Conservation (phyloP, 176 grass and related monocot genomes). For the Poa annua region DNA sequence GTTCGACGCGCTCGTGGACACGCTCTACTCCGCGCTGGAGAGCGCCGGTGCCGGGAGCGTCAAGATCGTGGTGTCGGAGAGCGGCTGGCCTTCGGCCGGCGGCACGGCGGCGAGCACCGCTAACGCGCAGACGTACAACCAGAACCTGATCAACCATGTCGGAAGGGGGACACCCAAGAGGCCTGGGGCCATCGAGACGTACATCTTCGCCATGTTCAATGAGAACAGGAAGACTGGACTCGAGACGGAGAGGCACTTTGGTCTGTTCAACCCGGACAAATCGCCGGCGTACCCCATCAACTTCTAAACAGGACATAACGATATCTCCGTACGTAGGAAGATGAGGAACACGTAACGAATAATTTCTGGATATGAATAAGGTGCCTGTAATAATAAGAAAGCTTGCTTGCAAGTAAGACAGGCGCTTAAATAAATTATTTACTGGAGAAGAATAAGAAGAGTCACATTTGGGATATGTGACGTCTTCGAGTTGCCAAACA, state of each 20-base stretch:
- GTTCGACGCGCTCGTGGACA: neutral
- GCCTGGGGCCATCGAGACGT: neutral
- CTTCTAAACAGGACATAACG: neutral
- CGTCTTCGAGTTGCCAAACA: too few relatives aligned
- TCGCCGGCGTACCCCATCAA: neutral
- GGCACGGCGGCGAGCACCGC: neutral
- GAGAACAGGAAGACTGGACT: neutral
- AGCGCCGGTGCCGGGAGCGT: neutral
- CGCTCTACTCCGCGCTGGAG: neutral
- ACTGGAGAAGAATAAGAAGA: neutral
- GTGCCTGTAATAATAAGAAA: neutral
- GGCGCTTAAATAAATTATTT: neutral
- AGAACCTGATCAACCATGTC: neutral
- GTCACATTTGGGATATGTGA: neutral
- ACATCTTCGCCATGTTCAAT: conserved; percentile 4
- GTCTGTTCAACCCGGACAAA: neutral
- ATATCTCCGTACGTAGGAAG: neutral
- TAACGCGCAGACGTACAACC: neutral
- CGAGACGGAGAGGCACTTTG: neutral
- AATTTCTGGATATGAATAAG: neutral
- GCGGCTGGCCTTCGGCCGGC: neutral
- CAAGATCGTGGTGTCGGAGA: conserved; percentile 11
- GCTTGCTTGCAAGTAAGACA: neutral
- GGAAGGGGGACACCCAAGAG: neutral
- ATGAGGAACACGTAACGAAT: neutral